These are phyloP conservation scores for Reticulascus tulasneorum DNA, from an alignment of 2,329 filamentous ascomycete genomes.

Conservation along the genomic window DNA sequence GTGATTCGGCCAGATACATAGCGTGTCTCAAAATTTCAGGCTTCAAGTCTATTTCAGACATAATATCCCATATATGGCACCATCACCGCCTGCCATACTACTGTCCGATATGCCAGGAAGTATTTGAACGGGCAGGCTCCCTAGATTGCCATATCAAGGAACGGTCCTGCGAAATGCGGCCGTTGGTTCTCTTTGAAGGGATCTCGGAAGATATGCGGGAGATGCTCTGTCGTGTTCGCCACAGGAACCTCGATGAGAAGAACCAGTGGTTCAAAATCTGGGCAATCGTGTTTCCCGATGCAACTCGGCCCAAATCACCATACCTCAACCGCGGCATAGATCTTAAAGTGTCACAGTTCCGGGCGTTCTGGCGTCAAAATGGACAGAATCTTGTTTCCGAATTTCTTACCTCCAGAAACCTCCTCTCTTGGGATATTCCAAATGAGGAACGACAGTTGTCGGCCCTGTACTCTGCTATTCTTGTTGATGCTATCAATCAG, in stretches of 20 bases:
- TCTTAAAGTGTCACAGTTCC: no score
- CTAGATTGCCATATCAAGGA: constrained; percentile 1
- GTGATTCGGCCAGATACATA: background rate
- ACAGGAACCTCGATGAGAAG: background rate
- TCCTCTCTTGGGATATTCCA: no score
- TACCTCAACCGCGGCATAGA: no score
- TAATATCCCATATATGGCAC: background rate
- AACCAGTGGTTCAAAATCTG: constrained; percentile 23
- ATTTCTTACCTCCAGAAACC: no score
- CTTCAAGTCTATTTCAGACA: background rate
- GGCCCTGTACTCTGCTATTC: no score
- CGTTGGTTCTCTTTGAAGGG: constrained; percentile 11
- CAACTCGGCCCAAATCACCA: constrained; percentile 13
- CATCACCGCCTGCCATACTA: background rate
- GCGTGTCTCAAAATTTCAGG: background rate
- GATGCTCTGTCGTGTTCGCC: background rate
- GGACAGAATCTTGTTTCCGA: no score
- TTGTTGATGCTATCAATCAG: no score
- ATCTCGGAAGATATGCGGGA: constrained; percentile 15
- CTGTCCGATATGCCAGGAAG: background rate
- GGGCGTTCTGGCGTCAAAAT: no score
- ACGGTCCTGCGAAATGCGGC: constrained; percentile 5
- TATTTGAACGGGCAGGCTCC: background rate
- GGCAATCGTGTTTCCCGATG: constrained; percentile 18
- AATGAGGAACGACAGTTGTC: no score